Evolutionary conservation across 257 asterid genomes (phyloP).

Genomic region (Hygrophila difformis): DNA sequence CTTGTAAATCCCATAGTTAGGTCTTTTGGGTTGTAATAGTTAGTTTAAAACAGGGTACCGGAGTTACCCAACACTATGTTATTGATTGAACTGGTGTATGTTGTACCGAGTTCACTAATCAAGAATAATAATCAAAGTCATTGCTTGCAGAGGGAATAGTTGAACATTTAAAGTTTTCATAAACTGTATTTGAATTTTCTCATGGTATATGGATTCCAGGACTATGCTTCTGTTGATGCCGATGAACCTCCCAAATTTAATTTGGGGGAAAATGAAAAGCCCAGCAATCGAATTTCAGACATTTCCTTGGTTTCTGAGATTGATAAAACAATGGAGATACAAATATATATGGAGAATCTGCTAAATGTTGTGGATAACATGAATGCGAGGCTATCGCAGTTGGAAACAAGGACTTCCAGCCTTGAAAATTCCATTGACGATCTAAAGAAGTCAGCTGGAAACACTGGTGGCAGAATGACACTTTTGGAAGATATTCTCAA

Average conservation of each 20-base stretch:
- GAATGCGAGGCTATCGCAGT: conserved; percentile 76
- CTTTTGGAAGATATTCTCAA: conserved; percentile 67
- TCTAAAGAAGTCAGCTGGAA: conserved; percentile 57
- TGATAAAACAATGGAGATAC: conserved; percentile 72
- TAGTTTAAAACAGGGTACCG: too few species aligned
- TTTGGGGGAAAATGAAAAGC: conserved; percentile 46
- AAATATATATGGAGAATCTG: conserved; percentile 66
- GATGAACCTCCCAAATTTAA: conserved; percentile 52
- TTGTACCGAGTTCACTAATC: too few species aligned
- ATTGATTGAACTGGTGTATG: too few species aligned
- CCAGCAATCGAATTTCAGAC: conserved; percentile 34
- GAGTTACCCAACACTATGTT: too few species aligned
- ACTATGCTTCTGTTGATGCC: conserved; percentile 47
- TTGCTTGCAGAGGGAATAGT: too few species aligned
- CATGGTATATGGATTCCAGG: too few species aligned
- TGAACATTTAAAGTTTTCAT: too few species aligned
- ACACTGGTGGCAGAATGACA: conserved; percentile 71
- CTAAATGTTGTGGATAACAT: conserved; percentile 65
- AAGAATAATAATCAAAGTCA: too few species aligned
- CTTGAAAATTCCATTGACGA: conserved; percentile 80
- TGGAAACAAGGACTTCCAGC: conserved; percentile 71
- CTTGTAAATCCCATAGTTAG: too few species aligned
- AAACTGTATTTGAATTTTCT: too few species aligned
- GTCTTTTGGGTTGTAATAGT: too few species aligned
- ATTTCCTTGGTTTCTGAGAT: conserved; percentile 56